Conservation (phyloP, 306 rosid species). For the Dalbergia oliveri region DNA sequence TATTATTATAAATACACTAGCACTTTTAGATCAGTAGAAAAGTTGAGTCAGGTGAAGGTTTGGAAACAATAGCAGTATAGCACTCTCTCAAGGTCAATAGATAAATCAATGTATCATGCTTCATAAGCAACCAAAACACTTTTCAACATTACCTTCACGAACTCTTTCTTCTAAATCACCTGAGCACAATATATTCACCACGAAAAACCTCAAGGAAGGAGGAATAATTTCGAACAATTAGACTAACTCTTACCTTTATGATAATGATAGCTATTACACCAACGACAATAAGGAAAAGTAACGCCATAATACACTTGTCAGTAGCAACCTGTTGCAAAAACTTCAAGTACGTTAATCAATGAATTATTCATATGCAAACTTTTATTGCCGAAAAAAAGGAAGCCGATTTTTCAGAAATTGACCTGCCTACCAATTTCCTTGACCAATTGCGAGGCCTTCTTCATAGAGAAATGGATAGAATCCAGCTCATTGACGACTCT, state of each 20-base stretch:
- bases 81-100: constrained; percentile 22
- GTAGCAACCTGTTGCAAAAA: constrained; percentile 76
- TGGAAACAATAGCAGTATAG: too few species aligned
- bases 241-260: constrained; percentile 47
- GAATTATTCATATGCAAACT: constrained; percentile 20
- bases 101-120: background rate
- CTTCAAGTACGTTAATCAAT: constrained; percentile 28
- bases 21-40: constrained; percentile 7
- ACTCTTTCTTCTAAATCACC: background rate
- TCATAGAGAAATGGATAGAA: constrained; percentile 89
- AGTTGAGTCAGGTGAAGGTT: background rate
- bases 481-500: constrained; percentile 90
- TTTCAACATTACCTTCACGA: background rate
- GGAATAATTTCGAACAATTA: background rate
- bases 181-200: background rate
- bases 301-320: constrained; percentile 84
- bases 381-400: constrained; percentile 27
- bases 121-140: constrained; percentile 2
- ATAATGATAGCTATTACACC: constrained; percentile 86
- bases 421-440: constrained; percentile 99
- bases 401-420: constrained; percentile 62
- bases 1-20: too few species aligned
- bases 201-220: background rate
- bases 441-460: constrained; percentile 89
- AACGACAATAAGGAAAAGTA: constrained; percentile 74